Base-by-base conservation (phyloP, 2,329 filamentous ascomycete genomes). In the Trichoderma lentiforme region DNA sequence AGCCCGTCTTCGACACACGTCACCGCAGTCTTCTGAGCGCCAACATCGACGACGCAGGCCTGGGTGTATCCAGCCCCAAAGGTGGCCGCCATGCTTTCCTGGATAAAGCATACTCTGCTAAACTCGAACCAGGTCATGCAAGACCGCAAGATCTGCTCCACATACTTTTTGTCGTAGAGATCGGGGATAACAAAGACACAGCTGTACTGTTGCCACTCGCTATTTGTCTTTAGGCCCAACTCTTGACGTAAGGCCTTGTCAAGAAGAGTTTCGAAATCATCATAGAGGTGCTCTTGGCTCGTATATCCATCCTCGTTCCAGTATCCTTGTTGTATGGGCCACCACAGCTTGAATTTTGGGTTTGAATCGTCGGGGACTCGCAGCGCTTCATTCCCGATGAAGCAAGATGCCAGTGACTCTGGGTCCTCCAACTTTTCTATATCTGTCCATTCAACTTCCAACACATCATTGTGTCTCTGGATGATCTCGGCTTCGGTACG, bases 171-270 rank as follows among this genome's bases (percentile, higher is more conserved):
- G 83, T 99, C 96, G 82, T 98, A 99, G 11, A 99, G 86, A 80
- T 99, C 96, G 0, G 96, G 96, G 61, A 99, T 97, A 74, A 99
- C 91, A 78, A 98, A 94, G n/a, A 98, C 95, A 76, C 94, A 98
- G 77, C 93, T 96, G 82, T 98, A 98, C 80, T 97, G 93, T 70
- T 88, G 88, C 90, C 95, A 97, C 66, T 95, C 91, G 76, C 91
- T 92, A 77, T 92, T 92, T 74, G 89, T 90, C 32, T 87, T 90
- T 56, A 98, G 81, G 1, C 92, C 93, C 9, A 98, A 86, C 78
- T 98, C 94, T n/a, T 89, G 90, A 74, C 91, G 91, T 77, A 99
- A 91, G 1, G 94, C 93, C 74, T 94, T 92, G 78, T 97, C 94
- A 14, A 98, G 83, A 36, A 98, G 91, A 14, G 92, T 90, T 76